phyloP scores from a whole-genome alignment of 441 rosid genomes.

The Pelargonium fulgidum region DNA sequence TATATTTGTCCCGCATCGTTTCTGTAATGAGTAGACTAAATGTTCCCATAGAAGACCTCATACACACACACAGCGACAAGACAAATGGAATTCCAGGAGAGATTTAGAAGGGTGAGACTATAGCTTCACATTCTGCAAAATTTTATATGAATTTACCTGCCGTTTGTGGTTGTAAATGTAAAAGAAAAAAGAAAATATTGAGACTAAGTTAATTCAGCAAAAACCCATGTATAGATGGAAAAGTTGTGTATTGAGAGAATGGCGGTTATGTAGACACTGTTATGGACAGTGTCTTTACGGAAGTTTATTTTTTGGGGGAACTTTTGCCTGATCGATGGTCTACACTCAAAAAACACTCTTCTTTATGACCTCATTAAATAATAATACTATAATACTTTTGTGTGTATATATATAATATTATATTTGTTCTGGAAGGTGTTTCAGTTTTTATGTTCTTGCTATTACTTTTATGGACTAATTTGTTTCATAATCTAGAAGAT shows the following conservation, averaged over 20 bases:
- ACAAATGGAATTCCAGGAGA: constrained; percentile 1
- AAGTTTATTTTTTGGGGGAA: neutral
- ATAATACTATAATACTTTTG: neutral
- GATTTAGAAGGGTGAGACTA: constrained; percentile 6
- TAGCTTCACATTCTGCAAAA: neutral
- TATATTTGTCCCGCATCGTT: neutral
- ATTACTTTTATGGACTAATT: constrained; percentile 24
- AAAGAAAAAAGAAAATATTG: no score
- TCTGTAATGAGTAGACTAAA: neutral
- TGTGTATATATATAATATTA: neutral
- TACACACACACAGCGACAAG: neutral
- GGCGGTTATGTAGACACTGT: neutral
- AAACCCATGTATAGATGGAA: neutral
- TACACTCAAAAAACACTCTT: neutral
- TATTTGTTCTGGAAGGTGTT: neutral
- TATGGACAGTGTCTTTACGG: neutral
- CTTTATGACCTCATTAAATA: neutral
- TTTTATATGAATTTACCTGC: neutral
- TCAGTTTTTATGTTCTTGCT: constrained; percentile 9
- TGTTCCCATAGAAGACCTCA: neutral
- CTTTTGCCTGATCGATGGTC: neutral
- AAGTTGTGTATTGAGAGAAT: neutral
- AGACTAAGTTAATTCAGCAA: neutral
- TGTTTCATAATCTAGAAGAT: constrained; percentile 53
- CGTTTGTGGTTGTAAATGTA: neutral